Evolutionary conservation across 2,329 filamentous ascomycete species (phyloP).

Genomic region (Aspergillus sp.): DNA sequence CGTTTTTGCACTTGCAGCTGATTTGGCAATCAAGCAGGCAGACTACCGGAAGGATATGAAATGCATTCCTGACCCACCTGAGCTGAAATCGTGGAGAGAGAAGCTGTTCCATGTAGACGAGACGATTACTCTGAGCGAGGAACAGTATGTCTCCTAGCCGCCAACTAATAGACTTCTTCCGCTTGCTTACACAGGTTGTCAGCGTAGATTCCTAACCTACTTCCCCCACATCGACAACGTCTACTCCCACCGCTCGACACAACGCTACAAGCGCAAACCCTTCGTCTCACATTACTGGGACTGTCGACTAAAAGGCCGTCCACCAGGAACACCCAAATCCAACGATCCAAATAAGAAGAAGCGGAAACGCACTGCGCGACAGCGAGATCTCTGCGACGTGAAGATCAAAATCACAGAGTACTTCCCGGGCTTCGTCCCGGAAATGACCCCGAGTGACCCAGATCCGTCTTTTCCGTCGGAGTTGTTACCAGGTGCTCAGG

Average conservation of each 20-base stretch:
- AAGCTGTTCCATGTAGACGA: constrained; percentile 70
- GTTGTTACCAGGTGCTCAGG: constrained; percentile 18
- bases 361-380: constrained; percentile 66
- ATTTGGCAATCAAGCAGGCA: constrained; percentile 14
- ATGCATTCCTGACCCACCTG: constrained; percentile 59
- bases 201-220: constrained; percentile 64
- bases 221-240: constrained; percentile 80
- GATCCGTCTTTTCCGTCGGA: constrained; percentile 15
- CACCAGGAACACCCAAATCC: constrained; percentile 71
- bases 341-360: constrained; percentile 77
- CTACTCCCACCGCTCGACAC: constrained; percentile 76
- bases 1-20: constrained; percentile 12
- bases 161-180: constrained; percentile 1
- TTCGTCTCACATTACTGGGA: constrained; percentile 82
- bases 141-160: constrained; percentile 52
- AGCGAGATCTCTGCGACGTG: constrained; percentile 74
- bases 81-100: constrained; percentile 62
- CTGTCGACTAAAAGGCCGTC: constrained; percentile 71
- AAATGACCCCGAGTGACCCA: constrained; percentile 12
- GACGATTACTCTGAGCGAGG: constrained; percentile 63
- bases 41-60: constrained; percentile 35
- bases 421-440: constrained; percentile 44
- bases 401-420: constrained; percentile 84
- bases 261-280: constrained; percentile 73
- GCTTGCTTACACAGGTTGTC: neutral